These are phyloP conservation scores for Rhizoctonia solani DNA, from an alignment of 1,284 basidiomycete genomes.

Conservation along the genomic window DNA sequence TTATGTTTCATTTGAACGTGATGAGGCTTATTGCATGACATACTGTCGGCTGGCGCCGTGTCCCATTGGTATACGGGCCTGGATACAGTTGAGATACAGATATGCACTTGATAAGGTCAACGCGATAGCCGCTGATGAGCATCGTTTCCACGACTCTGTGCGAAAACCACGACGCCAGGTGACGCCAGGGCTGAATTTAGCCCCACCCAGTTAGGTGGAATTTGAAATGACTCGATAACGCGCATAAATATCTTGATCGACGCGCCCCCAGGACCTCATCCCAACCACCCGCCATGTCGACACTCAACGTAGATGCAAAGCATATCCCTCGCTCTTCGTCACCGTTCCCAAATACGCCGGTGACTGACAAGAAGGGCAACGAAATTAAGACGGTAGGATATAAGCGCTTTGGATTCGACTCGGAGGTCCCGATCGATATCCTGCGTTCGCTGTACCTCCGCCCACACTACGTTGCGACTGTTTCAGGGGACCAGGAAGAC, in stretches of 20 bases:
- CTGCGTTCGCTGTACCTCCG: slow-evolving; percentile 86
- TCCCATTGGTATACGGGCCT: too few relatives aligned
- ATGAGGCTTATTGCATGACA: too few relatives aligned
- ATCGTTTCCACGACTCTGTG: background rate
- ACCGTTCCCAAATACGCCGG: slow-evolving; percentile 54
- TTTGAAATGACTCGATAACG: background rate
- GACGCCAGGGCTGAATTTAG: background rate
- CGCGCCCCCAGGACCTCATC: background rate
- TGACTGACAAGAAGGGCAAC: slow-evolving; percentile 72
- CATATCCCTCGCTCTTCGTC: background rate
- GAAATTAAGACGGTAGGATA: slow-evolving; percentile 80
- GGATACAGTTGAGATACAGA: background rate
- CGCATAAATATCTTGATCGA: slow-evolving; percentile 17
- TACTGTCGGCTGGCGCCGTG: too few relatives aligned
- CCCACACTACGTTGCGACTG: slow-evolving; percentile 68
- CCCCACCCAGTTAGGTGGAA: background rate
- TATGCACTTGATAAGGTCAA: background rate
- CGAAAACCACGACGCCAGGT: background rate
- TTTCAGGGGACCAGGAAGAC: slow-evolving; percentile 45
- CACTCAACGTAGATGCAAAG: background rate
- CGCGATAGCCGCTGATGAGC: background rate
- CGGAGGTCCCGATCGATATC: slow-evolving; percentile 73
- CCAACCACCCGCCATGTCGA: background rate
- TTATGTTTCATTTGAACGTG: slow-evolving; percentile 32
- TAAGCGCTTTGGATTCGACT: slow-evolving; percentile 85